A percentile compares a stretch with the other conserved stretches of the same genome.
phyloP scores from a whole-genome alignment of 1,284 basidiomycete genomes.

The Sparassis latifolia region DNA sequence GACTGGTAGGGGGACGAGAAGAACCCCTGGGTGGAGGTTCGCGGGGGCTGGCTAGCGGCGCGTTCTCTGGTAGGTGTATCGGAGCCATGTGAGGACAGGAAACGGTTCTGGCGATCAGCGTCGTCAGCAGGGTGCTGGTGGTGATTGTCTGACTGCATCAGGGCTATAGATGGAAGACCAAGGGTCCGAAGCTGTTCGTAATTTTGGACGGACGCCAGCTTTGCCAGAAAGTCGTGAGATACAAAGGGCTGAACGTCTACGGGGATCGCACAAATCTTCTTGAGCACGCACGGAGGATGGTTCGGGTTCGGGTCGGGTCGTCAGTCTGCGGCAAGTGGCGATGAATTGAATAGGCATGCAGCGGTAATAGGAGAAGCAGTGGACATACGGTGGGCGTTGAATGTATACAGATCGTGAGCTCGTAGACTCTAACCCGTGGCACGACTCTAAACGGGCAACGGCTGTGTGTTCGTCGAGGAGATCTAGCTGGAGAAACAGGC shows the following conservation, averaged over 20 bases:
- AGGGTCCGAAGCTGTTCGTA: slow-evolving; percentile 21
- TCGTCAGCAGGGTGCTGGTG: slow-evolving; percentile 27
- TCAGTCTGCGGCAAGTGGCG: slow-evolving; percentile 10
- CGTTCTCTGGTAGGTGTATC: slow-evolving; percentile 42
- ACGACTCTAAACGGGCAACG: slow-evolving; percentile 4
- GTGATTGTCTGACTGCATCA: slow-evolving; percentile 23
- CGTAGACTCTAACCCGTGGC: slow-evolving; percentile 15
- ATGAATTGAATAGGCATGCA: slow-evolving; percentile 1
- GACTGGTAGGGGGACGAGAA: slow-evolving; percentile 51
- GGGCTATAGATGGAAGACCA: slow-evolving; percentile 17
- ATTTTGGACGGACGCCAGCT: slow-evolving; percentile 25
- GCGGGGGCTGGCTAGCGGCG: slow-evolving; percentile 64
- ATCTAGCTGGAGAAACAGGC: no score
- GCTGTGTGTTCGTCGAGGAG: no score
- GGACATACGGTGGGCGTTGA: slow-evolving; percentile 15
- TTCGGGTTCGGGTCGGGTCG: slow-evolving; percentile 17
- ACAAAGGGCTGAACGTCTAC: slow-evolving; percentile 3
- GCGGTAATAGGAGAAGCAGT: slow-evolving; percentile 2
- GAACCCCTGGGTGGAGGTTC: slow-evolving; percentile 39
- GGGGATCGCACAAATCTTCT: not conserved
- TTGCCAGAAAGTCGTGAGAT: slow-evolving; percentile 13
- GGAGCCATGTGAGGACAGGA: slow-evolving; percentile 36
- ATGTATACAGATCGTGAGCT: slow-evolving; percentile 11
- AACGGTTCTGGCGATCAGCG: slow-evolving; percentile 48
- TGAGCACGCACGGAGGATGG: slow-evolving; percentile 1